Evolutionary conservation across 345 rosid species (phyloP).

Genomic region (Eucalyptus regnans): DNA sequence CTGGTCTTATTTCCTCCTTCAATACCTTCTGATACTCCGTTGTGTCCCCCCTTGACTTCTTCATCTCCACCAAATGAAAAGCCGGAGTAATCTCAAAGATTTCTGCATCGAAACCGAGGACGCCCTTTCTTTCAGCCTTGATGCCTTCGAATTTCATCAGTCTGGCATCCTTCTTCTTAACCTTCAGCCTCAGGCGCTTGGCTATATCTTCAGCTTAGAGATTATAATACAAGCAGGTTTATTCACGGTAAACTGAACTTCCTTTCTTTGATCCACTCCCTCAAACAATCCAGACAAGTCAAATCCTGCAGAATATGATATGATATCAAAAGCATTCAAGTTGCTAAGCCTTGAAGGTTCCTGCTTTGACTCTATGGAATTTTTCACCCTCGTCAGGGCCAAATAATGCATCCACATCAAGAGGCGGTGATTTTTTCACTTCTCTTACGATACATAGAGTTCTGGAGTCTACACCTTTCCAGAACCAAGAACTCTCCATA

Average conservation of each 20-base stretch:
- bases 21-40: slow-evolving; percentile 49
- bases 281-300: slow-evolving; percentile 70
- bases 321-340: slow-evolving; percentile 83
- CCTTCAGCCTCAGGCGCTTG: slow-evolving; percentile 42
- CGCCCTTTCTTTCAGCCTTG: slow-evolving; percentile 49
- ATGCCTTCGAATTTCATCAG: slow-evolving; percentile 44
- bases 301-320: slow-evolving; percentile 62
- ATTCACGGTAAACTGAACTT: slow-evolving; percentile 49
- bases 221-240: slow-evolving; percentile 37
- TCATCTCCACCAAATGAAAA: slow-evolving; percentile 70
- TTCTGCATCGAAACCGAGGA: slow-evolving; percentile 49
- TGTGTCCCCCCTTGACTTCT: slow-evolving; percentile 66
- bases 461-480: slow-evolving; percentile 27
- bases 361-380: slow-evolving; percentile 7
- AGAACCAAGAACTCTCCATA: slow-evolving; percentile 48
- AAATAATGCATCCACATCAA: slow-evolving; percentile 6
- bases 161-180: slow-evolving; percentile 51
- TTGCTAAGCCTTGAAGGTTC: slow-evolving; percentile 29
- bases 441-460: slow-evolving; percentile 8
- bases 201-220: slow-evolving; percentile 62
- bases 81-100: slow-evolving; percentile 64
- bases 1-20: slow-evolving; percentile 68
- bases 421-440: slow-evolving; percentile 1
- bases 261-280: slow-evolving; percentile 46
- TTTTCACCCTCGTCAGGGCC: background rate